Evolutionary conservation across 1,284 basidiomycete species (phyloP).

Genomic region (Cryptococcus floricola): DNA sequence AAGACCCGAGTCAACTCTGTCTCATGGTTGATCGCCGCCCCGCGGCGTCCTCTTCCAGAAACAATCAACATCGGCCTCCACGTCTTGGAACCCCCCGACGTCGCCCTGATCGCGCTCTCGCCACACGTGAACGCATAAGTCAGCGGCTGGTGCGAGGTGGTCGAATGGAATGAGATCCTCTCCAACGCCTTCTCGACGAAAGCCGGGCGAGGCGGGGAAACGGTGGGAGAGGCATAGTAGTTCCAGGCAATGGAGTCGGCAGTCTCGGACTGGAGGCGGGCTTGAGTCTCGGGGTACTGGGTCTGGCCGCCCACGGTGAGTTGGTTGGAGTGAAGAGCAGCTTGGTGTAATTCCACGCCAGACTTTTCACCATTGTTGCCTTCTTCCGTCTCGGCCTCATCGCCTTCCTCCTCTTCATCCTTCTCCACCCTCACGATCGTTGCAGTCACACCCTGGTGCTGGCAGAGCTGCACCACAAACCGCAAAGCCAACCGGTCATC

Average conservation of each 20-base stretch:
- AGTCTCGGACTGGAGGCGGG: slow-evolving; percentile 43
- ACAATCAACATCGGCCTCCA: slow-evolving; percentile 59
- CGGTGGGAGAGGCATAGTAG: slow-evolving; percentile 33
- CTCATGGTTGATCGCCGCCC: slow-evolving; percentile 58
- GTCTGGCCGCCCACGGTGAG: slow-evolving; percentile 37
- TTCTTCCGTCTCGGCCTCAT: slow-evolving; percentile 18
- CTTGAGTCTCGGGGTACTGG: slow-evolving; percentile 28
- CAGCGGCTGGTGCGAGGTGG: slow-evolving; percentile 34
- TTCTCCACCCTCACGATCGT: slow-evolving; percentile 61
- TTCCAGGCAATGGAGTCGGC: slow-evolving; percentile 51
- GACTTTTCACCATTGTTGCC: slow-evolving; percentile 24
- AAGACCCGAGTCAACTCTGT: slow-evolving; percentile 63
- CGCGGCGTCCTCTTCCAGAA: slow-evolving; percentile 64
- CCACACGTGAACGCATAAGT: slow-evolving; percentile 58
- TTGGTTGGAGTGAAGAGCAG: slow-evolving; percentile 41
- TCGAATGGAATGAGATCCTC: slow-evolving; percentile 34
- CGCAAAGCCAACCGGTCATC: slow-evolving; percentile 81
- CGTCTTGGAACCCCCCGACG: slow-evolving; percentile 8
- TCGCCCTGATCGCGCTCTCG: slow-evolving; percentile 17
- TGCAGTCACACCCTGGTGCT: slow-evolving; percentile 60
- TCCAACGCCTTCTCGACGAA: slow-evolving; percentile 18
- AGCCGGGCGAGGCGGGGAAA: slow-evolving; percentile 13
- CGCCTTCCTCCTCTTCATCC: slow-evolving; percentile 22
- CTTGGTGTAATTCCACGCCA: slow-evolving; percentile 38
- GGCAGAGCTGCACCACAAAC: slow-evolving; percentile 73